Evolutionary conservation across 306 rosid species (phyloP).

Genomic region (Dryas drummondii): DNA sequence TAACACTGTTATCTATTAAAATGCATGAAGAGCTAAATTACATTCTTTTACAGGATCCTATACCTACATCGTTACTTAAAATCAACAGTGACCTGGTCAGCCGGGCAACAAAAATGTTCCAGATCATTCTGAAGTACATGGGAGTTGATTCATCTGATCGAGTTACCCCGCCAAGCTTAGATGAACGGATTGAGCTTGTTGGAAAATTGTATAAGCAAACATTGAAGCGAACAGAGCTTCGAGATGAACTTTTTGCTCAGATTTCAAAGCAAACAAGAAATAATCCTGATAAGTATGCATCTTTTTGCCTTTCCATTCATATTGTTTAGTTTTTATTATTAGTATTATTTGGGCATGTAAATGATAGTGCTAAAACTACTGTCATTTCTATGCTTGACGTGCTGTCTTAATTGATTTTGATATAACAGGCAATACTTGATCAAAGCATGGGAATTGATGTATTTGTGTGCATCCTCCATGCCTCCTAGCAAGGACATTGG

Average conservation of each 20-base stretch:
- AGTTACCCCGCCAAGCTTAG: conserved; percentile 58
- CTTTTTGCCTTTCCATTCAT: conserved; percentile 14
- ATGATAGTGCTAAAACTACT: conserved; percentile 6
- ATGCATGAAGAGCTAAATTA: conserved; percentile 19
- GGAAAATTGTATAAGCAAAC: conserved; percentile 88
- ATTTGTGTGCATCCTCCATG: conserved; percentile 85
- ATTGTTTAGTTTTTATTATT: conserved; percentile 8
- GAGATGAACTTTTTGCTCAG: conserved; percentile 93
- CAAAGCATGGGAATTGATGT: conserved; percentile 97
- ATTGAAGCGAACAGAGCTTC: conserved; percentile 84
- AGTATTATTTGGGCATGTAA: conserved; percentile 9
- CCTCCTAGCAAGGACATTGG: conserved; percentile 94
- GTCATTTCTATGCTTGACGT: conserved; percentile 20
- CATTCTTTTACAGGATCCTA: conserved; percentile 59
- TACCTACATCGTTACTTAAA: conserved; percentile 87
- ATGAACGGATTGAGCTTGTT: conserved; percentile 75
- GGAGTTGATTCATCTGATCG: conserved; percentile 86
- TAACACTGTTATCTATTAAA: background rate
- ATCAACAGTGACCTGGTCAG: conserved; percentile 73
- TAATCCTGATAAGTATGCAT: conserved; percentile 75
- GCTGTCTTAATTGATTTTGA: conserved; percentile 18
- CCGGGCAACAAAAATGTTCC: conserved; percentile 85
- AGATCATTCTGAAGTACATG: conserved; percentile 82
- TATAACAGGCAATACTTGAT: conserved; percentile 66
- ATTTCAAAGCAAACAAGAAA: conserved; percentile 91